Evolutionary conservation across 345 rosid species (phyloP).

Genomic region (Cardamine resedifolia): DNA sequence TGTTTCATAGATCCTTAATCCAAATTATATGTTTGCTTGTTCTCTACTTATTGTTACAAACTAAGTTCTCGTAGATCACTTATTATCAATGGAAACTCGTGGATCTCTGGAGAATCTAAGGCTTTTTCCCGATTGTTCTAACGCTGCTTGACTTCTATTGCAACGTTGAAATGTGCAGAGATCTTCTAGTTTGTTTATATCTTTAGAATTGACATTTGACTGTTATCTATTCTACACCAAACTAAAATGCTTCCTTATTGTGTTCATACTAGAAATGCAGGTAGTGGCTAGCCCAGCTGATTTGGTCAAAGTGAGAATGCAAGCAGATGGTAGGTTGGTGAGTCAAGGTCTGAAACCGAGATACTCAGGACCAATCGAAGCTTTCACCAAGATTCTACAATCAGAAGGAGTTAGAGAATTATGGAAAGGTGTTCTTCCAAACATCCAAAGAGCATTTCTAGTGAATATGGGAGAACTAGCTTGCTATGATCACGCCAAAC

Average conservation of each 20-base stretch:
- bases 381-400: constrained; percentile 52
- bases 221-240: not conserved
- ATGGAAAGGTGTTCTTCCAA: constrained; percentile 88
- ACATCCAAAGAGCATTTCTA: constrained; percentile 81
- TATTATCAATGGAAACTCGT: not conserved
- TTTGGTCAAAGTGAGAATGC: constrained; percentile 92
- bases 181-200: not conserved
- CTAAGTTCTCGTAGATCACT: not conserved
- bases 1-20: not conserved
- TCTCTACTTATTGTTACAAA: not conserved
- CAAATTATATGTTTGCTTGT: not conserved
- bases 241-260: constrained; percentile 10
- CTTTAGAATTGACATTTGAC: not conserved
- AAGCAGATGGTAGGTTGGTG: constrained; percentile 61
- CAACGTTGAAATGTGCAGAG: not conserved
- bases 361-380: constrained; percentile 65
- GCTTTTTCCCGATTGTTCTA: not conserved
- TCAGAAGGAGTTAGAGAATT: constrained; percentile 63
- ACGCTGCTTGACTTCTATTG: not conserved
- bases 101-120: not conserved
- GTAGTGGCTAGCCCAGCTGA: constrained; percentile 92
- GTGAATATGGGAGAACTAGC: constrained; percentile 95
- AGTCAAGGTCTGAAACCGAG: constrained; percentile 68
- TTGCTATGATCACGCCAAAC: constrained; percentile 89
- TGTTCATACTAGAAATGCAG: constrained; percentile 51